Evolutionary conservation across 495 filamentous ascomycete genomes (phyloP).

Genomic region (Tuber borchii): DNA sequence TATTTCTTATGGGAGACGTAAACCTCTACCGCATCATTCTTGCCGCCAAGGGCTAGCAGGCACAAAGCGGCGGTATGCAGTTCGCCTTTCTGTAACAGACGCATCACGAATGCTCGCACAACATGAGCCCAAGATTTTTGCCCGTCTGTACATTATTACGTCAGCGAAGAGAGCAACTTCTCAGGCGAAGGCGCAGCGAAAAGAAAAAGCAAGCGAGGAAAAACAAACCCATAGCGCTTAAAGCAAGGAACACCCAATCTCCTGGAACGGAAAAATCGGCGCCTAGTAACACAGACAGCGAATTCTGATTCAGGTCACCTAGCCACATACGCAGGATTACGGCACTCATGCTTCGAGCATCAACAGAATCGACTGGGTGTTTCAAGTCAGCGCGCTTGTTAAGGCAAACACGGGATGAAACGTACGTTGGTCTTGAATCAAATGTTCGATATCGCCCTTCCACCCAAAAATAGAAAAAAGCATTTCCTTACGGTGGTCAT

Average conservation of each 20-base stretch:
- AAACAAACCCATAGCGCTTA: constrained; percentile 69
- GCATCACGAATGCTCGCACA: constrained; percentile 84
- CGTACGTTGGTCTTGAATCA: constrained; percentile 74
- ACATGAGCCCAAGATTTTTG: constrained; percentile 80
- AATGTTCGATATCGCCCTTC: constrained; percentile 72
- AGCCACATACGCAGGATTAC: constrained; percentile 57
- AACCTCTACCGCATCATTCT: constrained; percentile 91
- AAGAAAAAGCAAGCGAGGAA: neutral
- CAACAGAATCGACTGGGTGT: constrained; percentile 40
- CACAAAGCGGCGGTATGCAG: constrained; percentile 87
- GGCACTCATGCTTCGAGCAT: constrained; percentile 40
- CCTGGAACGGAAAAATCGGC: constrained; percentile 77
- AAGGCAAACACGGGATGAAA: constrained; percentile 24
- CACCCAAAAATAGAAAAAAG: constrained; percentile 91
- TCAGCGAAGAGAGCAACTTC: constrained; percentile 9
- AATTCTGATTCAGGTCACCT: constrained; percentile 61
- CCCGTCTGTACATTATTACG: constrained; percentile 45
- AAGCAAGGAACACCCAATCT: constrained; percentile 94
- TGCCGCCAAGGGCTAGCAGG: constrained; percentile 82
- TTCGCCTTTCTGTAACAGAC: constrained; percentile 80
- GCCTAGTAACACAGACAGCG: constrained; percentile 42
- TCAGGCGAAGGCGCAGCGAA: neutral
- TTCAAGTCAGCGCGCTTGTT: constrained; percentile 13
- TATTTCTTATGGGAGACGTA: constrained; percentile 86
- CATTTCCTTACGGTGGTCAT: constrained; percentile 87